A percentile compares a stretch with the other conserved stretches of the same genome.
phyloP scores from a whole-genome alignment of 2,329 filamentous ascomycete species.

The Tolypocladium sp. region DNA sequence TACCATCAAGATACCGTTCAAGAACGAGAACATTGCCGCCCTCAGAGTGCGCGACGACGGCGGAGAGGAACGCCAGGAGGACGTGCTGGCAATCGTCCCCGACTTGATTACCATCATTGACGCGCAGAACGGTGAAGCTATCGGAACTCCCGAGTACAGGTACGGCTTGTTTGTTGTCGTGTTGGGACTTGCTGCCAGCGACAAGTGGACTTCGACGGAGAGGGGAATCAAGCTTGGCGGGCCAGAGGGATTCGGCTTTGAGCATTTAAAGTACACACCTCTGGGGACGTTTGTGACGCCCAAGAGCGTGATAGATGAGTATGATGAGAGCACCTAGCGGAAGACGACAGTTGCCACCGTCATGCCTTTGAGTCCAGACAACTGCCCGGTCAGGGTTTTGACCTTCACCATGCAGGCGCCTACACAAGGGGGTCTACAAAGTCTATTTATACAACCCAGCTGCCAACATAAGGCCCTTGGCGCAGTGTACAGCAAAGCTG shows the following conservation, averaged over 20 bases:
- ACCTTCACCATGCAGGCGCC: background rate
- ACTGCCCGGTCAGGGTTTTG: background rate
- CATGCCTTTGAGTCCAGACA: background rate
- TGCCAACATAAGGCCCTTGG: no score
- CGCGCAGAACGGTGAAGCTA: slow-evolving; percentile 44
- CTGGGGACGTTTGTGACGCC: slow-evolving; percentile 40
- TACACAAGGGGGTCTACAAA: no score
- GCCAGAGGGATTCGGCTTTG: slow-evolving; percentile 37
- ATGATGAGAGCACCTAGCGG: slow-evolving; percentile 4
- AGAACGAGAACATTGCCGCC: slow-evolving; percentile 65
- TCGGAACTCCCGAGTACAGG: slow-evolving; percentile 48
- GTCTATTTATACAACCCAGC: background rate
- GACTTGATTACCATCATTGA: slow-evolving; percentile 49
- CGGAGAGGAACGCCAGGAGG: slow-evolving; percentile 26
- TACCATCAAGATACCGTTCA: slow-evolving; percentile 56
- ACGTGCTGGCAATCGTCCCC: slow-evolving; percentile 43
- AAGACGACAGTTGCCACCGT: background rate
- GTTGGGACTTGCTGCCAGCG: slow-evolving; percentile 34
- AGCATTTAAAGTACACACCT: slow-evolving; percentile 36
- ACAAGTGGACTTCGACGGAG: slow-evolving; percentile 33
- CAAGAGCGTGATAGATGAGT: slow-evolving; percentile 45
- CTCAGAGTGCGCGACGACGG: slow-evolving; percentile 22
- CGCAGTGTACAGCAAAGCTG: no score
- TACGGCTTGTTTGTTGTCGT: slow-evolving; percentile 43
- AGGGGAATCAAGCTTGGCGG: slow-evolving; percentile 41